A percentile compares a stretch with the other conserved stretches of the same genome.
These are phyloP conservation scores for Aristolochia californica DNA, from an alignment of 164 flowering plant species.

Conservation along the genomic window DNA sequence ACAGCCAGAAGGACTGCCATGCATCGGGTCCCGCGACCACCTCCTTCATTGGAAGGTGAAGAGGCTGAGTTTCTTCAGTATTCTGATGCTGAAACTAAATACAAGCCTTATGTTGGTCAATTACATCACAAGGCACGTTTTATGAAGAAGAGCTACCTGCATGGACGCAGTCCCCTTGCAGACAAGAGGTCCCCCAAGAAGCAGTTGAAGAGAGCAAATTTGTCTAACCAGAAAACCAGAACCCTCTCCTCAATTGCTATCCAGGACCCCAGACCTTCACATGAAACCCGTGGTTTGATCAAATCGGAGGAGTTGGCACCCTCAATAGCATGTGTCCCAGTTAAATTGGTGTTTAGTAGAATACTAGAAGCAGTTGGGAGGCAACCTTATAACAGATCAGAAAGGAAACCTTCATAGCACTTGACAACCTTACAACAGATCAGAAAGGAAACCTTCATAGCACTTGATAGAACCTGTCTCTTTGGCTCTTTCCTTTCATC, in stretches of 20 bases:
- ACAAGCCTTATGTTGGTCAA: constrained; percentile 20
- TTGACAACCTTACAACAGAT: constrained; percentile 29
- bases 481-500: background rate
- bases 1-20: constrained; percentile 85
- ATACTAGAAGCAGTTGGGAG: constrained; percentile 75
- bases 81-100: constrained; percentile 27
- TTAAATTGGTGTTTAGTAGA: constrained; percentile 81
- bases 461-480: constrained; percentile 16
- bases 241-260: constrained; percentile 67
- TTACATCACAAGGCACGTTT: constrained; percentile 17
- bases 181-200: constrained; percentile 36
- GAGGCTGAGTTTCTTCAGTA: constrained; percentile 25
- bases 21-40: constrained; percentile 65
- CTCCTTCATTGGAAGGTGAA: constrained; percentile 28
- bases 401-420: no score
- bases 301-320: constrained; percentile 41
- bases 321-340: constrained; percentile 75
- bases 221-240: constrained; percentile 60
- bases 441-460: constrained; percentile 28
- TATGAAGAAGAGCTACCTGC: constrained; percentile 17
- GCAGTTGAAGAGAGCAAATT: constrained; percentile 39
- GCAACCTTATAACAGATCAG: constrained; percentile 29
- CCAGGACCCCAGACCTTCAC: constrained; percentile 18
- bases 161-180: constrained; percentile 16
- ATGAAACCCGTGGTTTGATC: constrained; percentile 17